Evolutionary conservation across 306 rosid genomes (phyloP).

Genomic region (Adenanthera pavonina): DNA sequence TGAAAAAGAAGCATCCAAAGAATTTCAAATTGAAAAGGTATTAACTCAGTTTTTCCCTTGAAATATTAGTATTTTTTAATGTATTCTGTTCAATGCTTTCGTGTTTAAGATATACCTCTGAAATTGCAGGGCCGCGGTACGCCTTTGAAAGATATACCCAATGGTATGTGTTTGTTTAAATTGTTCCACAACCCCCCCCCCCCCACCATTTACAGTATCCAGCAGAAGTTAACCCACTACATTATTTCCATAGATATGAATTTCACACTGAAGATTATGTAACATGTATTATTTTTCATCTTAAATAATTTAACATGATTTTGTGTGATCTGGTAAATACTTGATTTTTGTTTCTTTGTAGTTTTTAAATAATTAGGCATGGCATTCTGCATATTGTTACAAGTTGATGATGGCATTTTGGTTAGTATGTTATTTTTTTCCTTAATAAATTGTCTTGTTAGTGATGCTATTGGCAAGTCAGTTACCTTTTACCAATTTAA

Average conservation of each 20-base stretch:
- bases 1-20: slow-evolving; percentile 75
- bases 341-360: background rate
- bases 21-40: slow-evolving; percentile 89
- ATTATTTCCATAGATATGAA: slow-evolving; percentile 18
- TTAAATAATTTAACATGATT: background rate
- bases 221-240: background rate
- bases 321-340: slow-evolving; percentile 15
- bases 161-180: slow-evolving; percentile 60
- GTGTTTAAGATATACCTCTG: slow-evolving; percentile 39
- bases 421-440: background rate
- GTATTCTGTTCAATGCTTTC: slow-evolving; percentile 29
- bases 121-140: slow-evolving; percentile 88
- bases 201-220: background rate
- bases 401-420: slow-evolving; percentile 19
- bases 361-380: background rate
- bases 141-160: slow-evolving; percentile 91
- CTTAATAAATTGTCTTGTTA: background rate
- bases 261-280: background rate
- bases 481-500: background rate
- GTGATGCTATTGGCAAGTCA: slow-evolving; percentile 8
- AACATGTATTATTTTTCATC: background rate
- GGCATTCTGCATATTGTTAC: background rate
- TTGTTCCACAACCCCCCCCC: slow-evolving; percentile 4
- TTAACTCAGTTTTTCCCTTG: slow-evolving; percentile 16
- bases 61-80: slow-evolving; percentile 14